Conservation (phyloP, 2,329 filamentous ascomycete genomes). For the Alternaria arborescens region DNA sequence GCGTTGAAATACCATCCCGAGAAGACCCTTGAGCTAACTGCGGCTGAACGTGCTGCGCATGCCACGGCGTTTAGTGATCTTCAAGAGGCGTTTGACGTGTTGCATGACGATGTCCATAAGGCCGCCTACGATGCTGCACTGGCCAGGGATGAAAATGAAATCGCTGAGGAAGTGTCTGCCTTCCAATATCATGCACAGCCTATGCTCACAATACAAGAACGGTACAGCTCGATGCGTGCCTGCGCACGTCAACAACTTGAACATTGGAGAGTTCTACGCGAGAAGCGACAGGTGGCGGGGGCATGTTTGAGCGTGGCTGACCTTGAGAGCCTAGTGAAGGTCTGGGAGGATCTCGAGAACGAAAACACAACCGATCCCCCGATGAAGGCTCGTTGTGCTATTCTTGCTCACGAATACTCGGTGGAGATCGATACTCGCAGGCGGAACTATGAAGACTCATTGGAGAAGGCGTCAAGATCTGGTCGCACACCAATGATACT, state of each 20-base stretch:
- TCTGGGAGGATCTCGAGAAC: conserved; percentile 24
- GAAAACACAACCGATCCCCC: conserved; percentile 16
- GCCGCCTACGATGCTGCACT: conserved; percentile 28
- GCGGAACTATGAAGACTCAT: conserved; percentile 19
- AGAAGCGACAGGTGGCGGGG: conserved; percentile 22
- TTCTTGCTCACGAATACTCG: conserved; percentile 26
- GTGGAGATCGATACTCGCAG: conserved; percentile 22
- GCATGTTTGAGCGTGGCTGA: conserved; percentile 8
- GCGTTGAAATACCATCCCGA: conserved; percentile 25
- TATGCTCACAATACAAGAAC: conserved; percentile 18
- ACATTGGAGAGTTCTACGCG: conserved; percentile 17
- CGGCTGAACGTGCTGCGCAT: conserved; percentile 18
- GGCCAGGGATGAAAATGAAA: conserved; percentile 1
- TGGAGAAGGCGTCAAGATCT: conserved; percentile 17
- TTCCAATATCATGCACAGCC: conserved; percentile 10
- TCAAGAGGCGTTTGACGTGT: conserved; percentile 31
- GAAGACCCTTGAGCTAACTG: conserved; percentile 20
- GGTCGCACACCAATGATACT: conserved; percentile 3
- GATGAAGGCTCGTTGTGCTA: conserved; percentile 21
- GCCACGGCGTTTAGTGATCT: conserved; percentile 16
- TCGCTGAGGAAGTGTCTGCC: conserved; percentile 5
- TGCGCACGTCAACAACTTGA: conserved; percentile 21
- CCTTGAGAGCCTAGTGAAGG: conserved; percentile 20
- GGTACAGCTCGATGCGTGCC: conserved; percentile 23
- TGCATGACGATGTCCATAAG: conserved; percentile 20